phyloP scores from a whole-genome alignment of 2,329 filamentous ascomycete genomes.

The Aplosporella prunicola region DNA sequence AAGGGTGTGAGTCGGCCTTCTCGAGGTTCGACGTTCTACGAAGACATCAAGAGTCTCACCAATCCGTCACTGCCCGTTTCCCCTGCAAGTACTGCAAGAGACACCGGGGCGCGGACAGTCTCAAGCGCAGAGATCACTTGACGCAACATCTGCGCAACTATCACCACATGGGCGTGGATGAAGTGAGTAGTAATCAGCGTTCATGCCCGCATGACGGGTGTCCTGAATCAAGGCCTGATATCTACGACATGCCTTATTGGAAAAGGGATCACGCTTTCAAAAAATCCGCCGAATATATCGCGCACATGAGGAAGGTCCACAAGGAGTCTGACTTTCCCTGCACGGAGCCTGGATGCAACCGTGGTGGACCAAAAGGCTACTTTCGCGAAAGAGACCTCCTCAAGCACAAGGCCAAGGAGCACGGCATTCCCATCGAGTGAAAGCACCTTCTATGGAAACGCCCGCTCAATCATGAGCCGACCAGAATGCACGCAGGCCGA shows the following conservation, averaged over 20 bases:
- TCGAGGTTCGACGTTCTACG: constrained; percentile 12
- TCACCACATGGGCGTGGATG: constrained; percentile 24
- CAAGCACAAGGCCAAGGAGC: constrained; percentile 15
- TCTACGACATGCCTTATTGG: too few species aligned
- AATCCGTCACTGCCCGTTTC: constrained; percentile 12
- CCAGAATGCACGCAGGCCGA: too few species aligned
- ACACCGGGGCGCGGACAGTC: constrained; percentile 24
- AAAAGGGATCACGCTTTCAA: constrained; percentile 3
- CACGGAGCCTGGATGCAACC: constrained; percentile 20
- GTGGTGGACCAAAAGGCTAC: constrained; percentile 15
- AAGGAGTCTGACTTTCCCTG: constrained; percentile 27
- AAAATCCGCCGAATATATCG: constrained; percentile 22
- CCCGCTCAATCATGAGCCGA: too few species aligned
- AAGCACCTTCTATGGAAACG: too few species aligned
- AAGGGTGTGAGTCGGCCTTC: constrained; percentile 11
- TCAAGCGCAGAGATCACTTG: constrained; percentile 30
- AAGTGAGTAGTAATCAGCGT: constrained; percentile 12
- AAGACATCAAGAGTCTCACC: constrained; percentile 13
- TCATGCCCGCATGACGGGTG: constrained; percentile 19
- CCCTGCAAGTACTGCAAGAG: constrained; percentile 26
- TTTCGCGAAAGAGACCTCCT: constrained; percentile 14
- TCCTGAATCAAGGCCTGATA: constrained; percentile 13
- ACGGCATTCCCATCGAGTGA: constrained; percentile 7
- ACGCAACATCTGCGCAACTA: constrained; percentile 29
- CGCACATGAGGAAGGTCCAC: constrained; percentile 30